Conservation (phyloP, 192 early-diverging fungal genomes). For the Dissophora globulifera region DNA sequence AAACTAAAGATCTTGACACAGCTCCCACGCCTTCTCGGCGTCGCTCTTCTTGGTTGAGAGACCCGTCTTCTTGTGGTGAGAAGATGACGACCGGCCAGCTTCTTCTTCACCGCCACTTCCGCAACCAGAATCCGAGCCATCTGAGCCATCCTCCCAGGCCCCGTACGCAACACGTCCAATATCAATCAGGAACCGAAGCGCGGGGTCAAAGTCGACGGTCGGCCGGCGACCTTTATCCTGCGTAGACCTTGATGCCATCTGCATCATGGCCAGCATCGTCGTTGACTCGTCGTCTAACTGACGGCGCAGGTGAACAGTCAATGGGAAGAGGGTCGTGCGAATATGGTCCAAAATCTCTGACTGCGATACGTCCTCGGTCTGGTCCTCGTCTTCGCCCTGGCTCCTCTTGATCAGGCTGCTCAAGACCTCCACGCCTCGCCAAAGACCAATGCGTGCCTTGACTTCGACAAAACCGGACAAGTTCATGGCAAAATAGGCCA, state of each 20-base stretch:
- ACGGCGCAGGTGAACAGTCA: constrained; percentile 46
- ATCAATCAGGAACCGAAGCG: constrained; percentile 42
- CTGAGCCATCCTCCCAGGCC: constrained; percentile 47
- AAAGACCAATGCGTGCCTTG: constrained; percentile 48
- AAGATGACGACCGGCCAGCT: neutral
- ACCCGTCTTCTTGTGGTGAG: neutral
- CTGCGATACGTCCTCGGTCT: constrained; percentile 30
- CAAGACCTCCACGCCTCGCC: constrained; percentile 43
- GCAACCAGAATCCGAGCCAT: constrained; percentile 47
- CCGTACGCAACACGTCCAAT: constrained; percentile 46
- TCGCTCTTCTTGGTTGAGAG: constrained; percentile 37
- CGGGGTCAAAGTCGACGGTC: constrained; percentile 40
- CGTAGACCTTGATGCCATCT: constrained; percentile 25
- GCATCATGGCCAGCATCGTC: constrained; percentile 40
- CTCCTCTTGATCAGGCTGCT: constrained; percentile 27
- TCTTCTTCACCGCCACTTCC: constrained; percentile 47
- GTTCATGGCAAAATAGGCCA: constrained; percentile 48
- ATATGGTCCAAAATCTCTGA: constrained; percentile 50
- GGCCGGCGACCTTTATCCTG: constrained; percentile 15
- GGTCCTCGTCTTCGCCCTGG: constrained; percentile 1
- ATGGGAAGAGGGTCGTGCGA: constrained; percentile 38
- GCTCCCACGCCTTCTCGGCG: constrained; percentile 48
- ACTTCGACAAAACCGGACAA: constrained; percentile 48
- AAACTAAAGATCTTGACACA: constrained; percentile 33
- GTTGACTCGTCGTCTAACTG: constrained; percentile 47